Conservation (phyloP, 1,284 basidiomycete species). For the Sanghuangporus sanghuang region DNA sequence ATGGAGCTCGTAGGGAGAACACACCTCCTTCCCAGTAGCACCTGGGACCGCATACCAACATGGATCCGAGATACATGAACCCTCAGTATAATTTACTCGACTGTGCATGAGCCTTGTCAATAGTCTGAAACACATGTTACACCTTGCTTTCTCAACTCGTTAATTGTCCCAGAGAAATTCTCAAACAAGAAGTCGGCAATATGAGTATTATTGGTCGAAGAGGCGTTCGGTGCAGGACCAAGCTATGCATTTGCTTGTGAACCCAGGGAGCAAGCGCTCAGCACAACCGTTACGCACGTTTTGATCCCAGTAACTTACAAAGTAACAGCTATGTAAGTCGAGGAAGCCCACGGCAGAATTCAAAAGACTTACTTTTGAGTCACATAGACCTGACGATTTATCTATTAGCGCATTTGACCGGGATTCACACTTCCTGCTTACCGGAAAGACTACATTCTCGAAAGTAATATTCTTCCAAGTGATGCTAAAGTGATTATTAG, state of each 20-base stretch:
- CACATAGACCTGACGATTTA: constrained; percentile 42
- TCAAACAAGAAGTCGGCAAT: constrained; percentile 52
- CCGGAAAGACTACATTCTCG: constrained; percentile 49
- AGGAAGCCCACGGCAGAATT: not conserved
- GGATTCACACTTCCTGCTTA: constrained; percentile 24
- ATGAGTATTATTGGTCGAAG: constrained; percentile 46
- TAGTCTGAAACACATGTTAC: not conserved
- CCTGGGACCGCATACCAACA: constrained; percentile 47
- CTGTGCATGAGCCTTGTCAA: constrained; percentile 25
- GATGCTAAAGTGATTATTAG: constrained; percentile 30
- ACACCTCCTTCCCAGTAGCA: constrained; percentile 50
- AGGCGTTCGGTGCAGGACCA: constrained; percentile 40
- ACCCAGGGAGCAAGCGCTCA: constrained; percentile 7
- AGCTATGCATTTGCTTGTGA: constrained; percentile 24
- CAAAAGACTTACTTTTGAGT: constrained; percentile 50
- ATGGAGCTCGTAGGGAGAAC: not conserved
- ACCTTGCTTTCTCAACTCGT: constrained; percentile 36
- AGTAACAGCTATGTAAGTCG: not conserved
- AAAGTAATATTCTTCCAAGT: constrained; percentile 57
- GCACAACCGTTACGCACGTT: constrained; percentile 28
- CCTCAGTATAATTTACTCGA: constrained; percentile 44
- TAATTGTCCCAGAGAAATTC: constrained; percentile 45
- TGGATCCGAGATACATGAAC: constrained; percentile 50
- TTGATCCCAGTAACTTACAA: constrained; percentile 55
- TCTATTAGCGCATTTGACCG: not conserved